Conservation (phyloP, 1,139 yeast species). For the Diutina mesorugosa region DNA sequence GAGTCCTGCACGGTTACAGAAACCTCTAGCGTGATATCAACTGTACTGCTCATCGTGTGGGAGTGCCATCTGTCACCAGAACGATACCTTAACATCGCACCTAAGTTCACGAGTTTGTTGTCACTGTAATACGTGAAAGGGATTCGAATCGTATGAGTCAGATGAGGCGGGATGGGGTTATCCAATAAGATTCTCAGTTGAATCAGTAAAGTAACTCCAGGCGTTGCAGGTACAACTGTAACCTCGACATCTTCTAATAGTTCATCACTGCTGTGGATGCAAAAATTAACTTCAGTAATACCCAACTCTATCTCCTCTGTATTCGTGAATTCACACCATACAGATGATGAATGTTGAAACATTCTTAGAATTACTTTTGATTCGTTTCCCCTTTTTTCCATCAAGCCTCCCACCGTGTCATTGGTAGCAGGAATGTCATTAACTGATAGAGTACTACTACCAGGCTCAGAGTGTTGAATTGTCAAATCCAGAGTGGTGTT, state of each 20-base stretch:
- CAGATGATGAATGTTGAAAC: constrained; percentile 11
- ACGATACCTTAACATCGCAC: constrained; percentile 20
- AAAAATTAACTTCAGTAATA: constrained; percentile 10
- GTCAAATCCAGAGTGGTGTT: constrained; percentile 4
- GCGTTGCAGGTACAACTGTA: constrained; percentile 8
- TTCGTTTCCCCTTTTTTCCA: not conserved
- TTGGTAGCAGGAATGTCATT: not conserved
- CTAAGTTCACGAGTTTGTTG: constrained; percentile 14
- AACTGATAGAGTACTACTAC: not conserved
- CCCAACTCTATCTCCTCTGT: constrained; percentile 13
- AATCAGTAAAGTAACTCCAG: constrained; percentile 5
- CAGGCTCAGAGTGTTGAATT: constrained; percentile 4
- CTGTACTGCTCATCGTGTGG: not conserved
- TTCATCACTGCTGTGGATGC: constrained; percentile 8
- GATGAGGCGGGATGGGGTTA: not conserved
- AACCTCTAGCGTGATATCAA: constrained; percentile 41
- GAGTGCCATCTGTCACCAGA: constrained; percentile 5
- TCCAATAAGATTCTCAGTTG: not conserved
- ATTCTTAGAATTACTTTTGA: constrained; percentile 3
- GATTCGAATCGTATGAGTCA: not conserved
- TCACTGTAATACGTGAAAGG: constrained; percentile 17
- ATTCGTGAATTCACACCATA: constrained; percentile 12
- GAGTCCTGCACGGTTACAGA: constrained; percentile 74
- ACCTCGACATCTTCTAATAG: constrained; percentile 9
- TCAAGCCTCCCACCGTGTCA: not conserved